Conservation (phyloP, 2,329 filamentous ascomycete genomes). For the Thelonectria olida region DNA sequence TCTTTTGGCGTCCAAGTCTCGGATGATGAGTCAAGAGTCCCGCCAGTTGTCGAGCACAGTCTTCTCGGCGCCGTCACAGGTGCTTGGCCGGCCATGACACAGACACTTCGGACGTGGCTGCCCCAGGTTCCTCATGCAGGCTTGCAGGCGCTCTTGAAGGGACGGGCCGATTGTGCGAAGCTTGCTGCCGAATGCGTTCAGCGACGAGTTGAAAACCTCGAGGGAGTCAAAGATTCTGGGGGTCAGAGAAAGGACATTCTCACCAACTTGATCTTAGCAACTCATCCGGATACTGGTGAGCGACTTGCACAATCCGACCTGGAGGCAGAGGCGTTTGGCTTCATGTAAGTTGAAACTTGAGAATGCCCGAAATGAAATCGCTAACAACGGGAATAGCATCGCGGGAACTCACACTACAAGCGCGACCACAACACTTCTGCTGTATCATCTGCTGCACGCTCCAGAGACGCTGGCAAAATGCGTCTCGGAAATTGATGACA, state of each 20-base stretch:
- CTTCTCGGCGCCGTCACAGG: conserved; percentile 18
- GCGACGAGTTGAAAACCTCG: conserved; percentile 6
- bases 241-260: conserved; percentile 21
- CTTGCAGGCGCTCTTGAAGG: conserved; percentile 19
- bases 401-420: conserved; percentile 26
- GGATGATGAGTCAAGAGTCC: conserved; percentile 20
- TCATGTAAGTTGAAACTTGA: conserved; percentile 14
- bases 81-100: conserved; percentile 23
- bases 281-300: conserved; percentile 21
- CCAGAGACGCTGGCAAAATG: conserved; percentile 12
- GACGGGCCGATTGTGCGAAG: conserved; percentile 11
- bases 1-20: conserved; percentile 18
- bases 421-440: conserved; percentile 19
- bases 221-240: not conserved
- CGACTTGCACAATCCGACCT: conserved; percentile 11
- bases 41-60: conserved; percentile 12
- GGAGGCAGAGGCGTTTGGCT: conserved; percentile 25
- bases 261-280: conserved; percentile 22
- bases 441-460: conserved; percentile 22
- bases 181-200: conserved; percentile 22
- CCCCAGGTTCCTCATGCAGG: conserved; percentile 13
- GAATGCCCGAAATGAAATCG: not conserved
- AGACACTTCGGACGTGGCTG: conserved; percentile 13
- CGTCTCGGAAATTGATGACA: conserved; percentile 20
- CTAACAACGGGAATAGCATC: conserved; percentile 7